Evolutionary conservation across 1,284 basidiomycete genomes (phyloP), one percentile per base, ranked within the genome.

Genomic region (Tilletia indica): DNA sequence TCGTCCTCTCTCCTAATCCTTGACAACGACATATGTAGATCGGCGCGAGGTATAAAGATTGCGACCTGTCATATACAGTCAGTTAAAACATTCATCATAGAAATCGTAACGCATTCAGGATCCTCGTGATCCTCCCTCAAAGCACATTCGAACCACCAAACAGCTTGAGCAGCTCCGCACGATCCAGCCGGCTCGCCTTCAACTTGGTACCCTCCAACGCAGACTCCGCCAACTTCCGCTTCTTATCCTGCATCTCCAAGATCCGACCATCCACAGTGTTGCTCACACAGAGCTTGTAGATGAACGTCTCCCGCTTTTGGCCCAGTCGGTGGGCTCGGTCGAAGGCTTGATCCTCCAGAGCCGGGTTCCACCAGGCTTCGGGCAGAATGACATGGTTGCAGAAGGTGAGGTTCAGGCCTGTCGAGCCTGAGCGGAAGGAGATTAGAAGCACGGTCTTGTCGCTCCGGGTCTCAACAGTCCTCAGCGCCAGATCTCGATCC

Each of bases 391-490:
- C 94, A 76, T 94, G 93, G 85, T 94, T 96, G 86, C 96, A 98
- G 69, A 90, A 91, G 0, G 94, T 97, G 79, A 99, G 83, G 83
- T 99, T 99, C 54, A 99, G 88, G 68, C 94, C 94, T 89, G 93
- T 94, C 80, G 91, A 92, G 1, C 94, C 94, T 14, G 94, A 93
- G 85, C 97, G 97, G 89, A 98, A 96, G 0, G 94, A 97, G 74
- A 98, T 96, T 73, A 99, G 86, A 73, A 98, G 97, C 49, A 96
- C 89, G 11, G 80, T 88, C 16, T 87, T 89, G 2, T 80, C 86
- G 11, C 85, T 83, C 79, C 89, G 89, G 36, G 81, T 89, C 80
- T 89, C 89, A 84, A 99, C 95, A 73, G 87, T 88, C 34, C 90
- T 86, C 34, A 98, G 85, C 3, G 91, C 89, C 9, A 87, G 87